A percentile compares a stretch with the other conserved stretches of the same genome.
Evolutionary conservation across 805 yeast genomes (phyloP).

Genomic region (Saturnispora serradocipensis): DNA sequence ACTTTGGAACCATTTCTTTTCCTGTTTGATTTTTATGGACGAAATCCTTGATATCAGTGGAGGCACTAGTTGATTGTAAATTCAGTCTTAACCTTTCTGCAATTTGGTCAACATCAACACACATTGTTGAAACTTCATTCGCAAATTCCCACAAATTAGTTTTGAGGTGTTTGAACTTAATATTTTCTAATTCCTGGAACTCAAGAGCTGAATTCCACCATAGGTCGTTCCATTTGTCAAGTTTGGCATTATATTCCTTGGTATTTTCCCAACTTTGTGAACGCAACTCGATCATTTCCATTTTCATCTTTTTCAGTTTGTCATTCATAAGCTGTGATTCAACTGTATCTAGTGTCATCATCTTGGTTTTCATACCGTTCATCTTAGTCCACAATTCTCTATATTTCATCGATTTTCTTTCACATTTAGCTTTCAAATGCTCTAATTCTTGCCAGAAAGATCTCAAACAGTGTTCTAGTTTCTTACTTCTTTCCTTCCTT

Average conservation of each 20-base stretch:
- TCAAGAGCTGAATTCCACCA: conserved; percentile 59
- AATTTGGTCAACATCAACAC: conserved; percentile 70
- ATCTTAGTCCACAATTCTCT: conserved; percentile 49
- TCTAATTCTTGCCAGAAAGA: conserved; percentile 8
- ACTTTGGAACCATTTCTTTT: conserved; percentile 45
- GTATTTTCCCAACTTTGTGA: conserved; percentile 51
- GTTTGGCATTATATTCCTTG: conserved; percentile 43
- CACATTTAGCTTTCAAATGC: conserved; percentile 29
- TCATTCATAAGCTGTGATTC: conserved; percentile 55
- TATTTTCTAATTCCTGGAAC: conserved; percentile 61
- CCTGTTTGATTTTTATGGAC: conserved; percentile 57
- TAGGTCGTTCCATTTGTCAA: conserved; percentile 58
- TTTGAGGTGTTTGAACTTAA: conserved; percentile 60
- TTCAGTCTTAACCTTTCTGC: conserved; percentile 61
- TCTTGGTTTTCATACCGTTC: conserved; percentile 51
- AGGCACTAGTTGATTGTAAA: conserved; percentile 60
- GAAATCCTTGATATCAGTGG: conserved; percentile 47
- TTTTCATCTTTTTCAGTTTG: conserved; percentile 43
- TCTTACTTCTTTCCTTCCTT: conserved; percentile 44
- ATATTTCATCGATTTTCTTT: conserved; percentile 38
- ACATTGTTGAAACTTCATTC: conserved; percentile 61
- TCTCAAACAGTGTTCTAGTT: conserved; percentile 47
- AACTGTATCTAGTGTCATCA: conserved; percentile 61
- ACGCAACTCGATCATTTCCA: conserved; percentile 33
- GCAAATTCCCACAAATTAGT: conserved; percentile 71